These are phyloP conservation scores for Mycena alexandri DNA, from an alignment of 768 basidiomycete species.

Conservation along the genomic window DNA sequence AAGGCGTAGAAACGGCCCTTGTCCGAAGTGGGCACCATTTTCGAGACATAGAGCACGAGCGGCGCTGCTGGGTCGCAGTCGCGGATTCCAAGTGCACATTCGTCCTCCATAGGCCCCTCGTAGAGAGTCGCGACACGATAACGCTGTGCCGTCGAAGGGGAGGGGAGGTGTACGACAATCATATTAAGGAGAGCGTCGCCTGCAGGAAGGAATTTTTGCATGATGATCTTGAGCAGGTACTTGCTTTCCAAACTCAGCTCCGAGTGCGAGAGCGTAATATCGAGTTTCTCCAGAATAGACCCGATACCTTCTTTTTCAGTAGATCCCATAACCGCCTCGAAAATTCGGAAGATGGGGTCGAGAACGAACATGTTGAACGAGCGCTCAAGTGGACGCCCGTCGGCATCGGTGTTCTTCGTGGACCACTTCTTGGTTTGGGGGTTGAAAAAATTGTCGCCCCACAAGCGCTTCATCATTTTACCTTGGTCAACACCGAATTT, in stretches of 20 bases:
- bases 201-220: slow-evolving; percentile 99
- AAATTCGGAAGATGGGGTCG: slow-evolving; percentile 98
- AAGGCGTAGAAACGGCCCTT: slow-evolving; percentile 99
- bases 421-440: slow-evolving; percentile 97
- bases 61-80: slow-evolving; percentile 97
- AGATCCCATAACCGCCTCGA: slow-evolving; percentile 98
- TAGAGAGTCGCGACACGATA: slow-evolving; percentile 99
- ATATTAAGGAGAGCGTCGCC: slow-evolving; percentile 99
- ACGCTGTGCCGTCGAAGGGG: slow-evolving; percentile 95
- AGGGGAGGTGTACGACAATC: slow-evolving; percentile 99
- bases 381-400: slow-evolving; percentile 92
- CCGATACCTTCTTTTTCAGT: slow-evolving; percentile 93
- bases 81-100: slow-evolving; percentile 97
- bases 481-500: slow-evolving; percentile 99
- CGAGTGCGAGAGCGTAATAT: slow-evolving; percentile 85
- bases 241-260: slow-evolving; percentile 96
- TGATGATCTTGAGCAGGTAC: slow-evolving; percentile 93
- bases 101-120: slow-evolving; percentile 99
- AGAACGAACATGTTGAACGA: slow-evolving; percentile 99
- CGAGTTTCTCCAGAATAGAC: slow-evolving; percentile 94
- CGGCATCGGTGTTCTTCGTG: slow-evolving; percentile 76
- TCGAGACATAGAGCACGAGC: slow-evolving; percentile 97
- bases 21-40: slow-evolving; percentile 99
- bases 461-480: slow-evolving; percentile 81
- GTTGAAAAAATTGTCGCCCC: slow-evolving; percentile 99